Percentiles rank a stretch among this genome's conserved stretches.
Evolutionary conservation across 768 basidiomycete genomes (phyloP).

Genomic region (Coprinellus aureogranulatus): DNA sequence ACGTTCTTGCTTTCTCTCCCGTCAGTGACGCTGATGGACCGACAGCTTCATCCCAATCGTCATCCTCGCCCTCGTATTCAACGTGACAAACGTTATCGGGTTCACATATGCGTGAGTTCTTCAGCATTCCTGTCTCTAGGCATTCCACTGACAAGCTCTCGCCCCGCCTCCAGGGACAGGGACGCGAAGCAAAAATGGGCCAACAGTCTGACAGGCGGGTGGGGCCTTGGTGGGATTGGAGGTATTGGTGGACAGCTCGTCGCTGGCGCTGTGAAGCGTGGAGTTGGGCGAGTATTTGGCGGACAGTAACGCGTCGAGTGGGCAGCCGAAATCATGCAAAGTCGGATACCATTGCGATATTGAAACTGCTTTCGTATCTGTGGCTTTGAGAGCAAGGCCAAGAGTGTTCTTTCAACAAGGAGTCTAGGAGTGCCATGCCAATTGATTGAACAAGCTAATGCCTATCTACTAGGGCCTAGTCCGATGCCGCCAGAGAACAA

Average conservation of each 20-base stretch:
- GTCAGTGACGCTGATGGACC: too few relatives aligned
- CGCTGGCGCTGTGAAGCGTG: constrained; percentile 76
- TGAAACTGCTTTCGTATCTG: too few relatives aligned
- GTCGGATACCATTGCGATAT: not conserved
- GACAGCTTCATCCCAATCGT: constrained; percentile 92
- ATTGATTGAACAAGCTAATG: too few relatives aligned
- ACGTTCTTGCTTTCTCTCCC: too few relatives aligned
- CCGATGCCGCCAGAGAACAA: too few relatives aligned
- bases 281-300: constrained; percentile 76
- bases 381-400: too few relatives aligned
- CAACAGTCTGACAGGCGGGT: constrained; percentile 64
- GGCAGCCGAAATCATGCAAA: not conserved
- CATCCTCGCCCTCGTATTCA: constrained; percentile 90
- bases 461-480: too few relatives aligned
- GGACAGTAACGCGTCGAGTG: constrained; percentile 19
- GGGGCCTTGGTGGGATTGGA: constrained; percentile 66
- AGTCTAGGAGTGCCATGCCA: too few relatives aligned
- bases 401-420: too few relatives aligned
- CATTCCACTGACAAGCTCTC: constrained; percentile 11
- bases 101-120: constrained; percentile 87
- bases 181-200: constrained; percentile 95
- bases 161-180: constrained; percentile 56
- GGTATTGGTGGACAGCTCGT: constrained; percentile 85
- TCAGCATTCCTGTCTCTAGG: not conserved
- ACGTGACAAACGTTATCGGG: constrained; percentile 90